Base-by-base conservation (phyloP, 345 rosid genomes). In the Citrus unshiu region DNA sequence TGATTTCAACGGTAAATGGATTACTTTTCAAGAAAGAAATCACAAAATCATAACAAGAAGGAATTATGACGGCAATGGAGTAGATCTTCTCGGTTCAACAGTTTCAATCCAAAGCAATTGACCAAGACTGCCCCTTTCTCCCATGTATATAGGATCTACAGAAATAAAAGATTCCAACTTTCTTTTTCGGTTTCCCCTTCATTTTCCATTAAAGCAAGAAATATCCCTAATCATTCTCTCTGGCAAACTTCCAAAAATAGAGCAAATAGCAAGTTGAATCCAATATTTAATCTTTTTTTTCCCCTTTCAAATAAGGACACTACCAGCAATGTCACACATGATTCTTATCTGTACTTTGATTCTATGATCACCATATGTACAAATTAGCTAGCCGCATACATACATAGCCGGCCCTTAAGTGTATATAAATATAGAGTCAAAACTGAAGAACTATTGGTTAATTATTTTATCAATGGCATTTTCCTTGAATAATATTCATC, bases 51-150 rank as follows among this genome's bases (percentile, higher is more conserved):
- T 68, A 68, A 22, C 49, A 68, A 37, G 18, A 63, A 63, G 39
- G 68, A 29, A 30, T 62, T 62, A 13, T 13, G 6, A 7, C 6
- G 67, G 76, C 64, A n/a, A 72, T 7, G 32, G 67, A 35, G 10
- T 27, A 60, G 67, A 73, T 61, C 25, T 74, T 60, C 56, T 63
- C 49, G 21, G 72, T 8, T 74, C 81, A 62, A 78, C 67, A 54
- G 68, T 69, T 75, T 57, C 30, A 60, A 67, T n/a, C 27, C 62
- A 22, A 81, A 81, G 81, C 83, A 68, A 79, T 74, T 81, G 80
- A 78, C 77, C 25, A 40, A 65, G 65, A 34, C 32, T 9, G 7
- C 18, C 29, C 57, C 64, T 59, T 61, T 78, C 21, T 49, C 68
- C 69, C 77, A 5, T 57, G n/a, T 22, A 75, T 62, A 49, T 70